phyloP scores from a whole-genome alignment of 2,329 filamentous ascomycete species.

The Trichophyton schoenleinii region DNA sequence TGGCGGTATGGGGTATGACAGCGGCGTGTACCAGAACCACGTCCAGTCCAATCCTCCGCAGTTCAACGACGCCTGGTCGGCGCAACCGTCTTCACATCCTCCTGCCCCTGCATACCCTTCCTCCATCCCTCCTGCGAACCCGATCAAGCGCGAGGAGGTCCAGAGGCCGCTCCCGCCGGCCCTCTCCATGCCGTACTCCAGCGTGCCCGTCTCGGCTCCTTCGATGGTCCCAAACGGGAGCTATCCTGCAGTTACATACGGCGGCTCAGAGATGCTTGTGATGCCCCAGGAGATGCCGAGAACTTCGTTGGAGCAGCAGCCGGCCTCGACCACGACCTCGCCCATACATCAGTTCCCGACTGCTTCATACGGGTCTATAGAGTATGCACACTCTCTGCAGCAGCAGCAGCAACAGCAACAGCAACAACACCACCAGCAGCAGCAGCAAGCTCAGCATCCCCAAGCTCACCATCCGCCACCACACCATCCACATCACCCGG shows the following conservation, averaged over 20 bases:
- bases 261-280: conserved; percentile 54
- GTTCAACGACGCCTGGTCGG: conserved; percentile 86
- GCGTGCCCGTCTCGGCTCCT: conserved; percentile 59
- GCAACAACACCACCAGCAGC: conserved; percentile 21
- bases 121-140: conserved; percentile 44
- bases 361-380: conserved; percentile 63
- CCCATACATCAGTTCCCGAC: conserved; percentile 53
- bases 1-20: conserved; percentile 65
- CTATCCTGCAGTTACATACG: conserved; percentile 50
- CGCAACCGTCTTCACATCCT: conserved; percentile 43
- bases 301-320: conserved; percentile 57
- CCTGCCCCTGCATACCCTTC: conserved; percentile 51
- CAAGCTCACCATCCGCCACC: conserved; percentile 28
- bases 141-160: conserved; percentile 46
- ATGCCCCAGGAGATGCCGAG: conserved; percentile 66
- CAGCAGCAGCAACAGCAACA: no score
- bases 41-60: conserved; percentile 54
- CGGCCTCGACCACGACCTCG: conserved; percentile 55
- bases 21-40: conserved; percentile 54
- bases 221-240: conserved; percentile 58
- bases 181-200: conserved; percentile 58
- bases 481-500: conserved; percentile 28
- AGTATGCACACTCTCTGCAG: conserved; percentile 54
- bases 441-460: conserved; percentile 33
- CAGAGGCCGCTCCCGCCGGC: conserved; percentile 35